Conservation (phyloP, 176 grass and related monocot genomes). For the Aegilops longissima region DNA sequence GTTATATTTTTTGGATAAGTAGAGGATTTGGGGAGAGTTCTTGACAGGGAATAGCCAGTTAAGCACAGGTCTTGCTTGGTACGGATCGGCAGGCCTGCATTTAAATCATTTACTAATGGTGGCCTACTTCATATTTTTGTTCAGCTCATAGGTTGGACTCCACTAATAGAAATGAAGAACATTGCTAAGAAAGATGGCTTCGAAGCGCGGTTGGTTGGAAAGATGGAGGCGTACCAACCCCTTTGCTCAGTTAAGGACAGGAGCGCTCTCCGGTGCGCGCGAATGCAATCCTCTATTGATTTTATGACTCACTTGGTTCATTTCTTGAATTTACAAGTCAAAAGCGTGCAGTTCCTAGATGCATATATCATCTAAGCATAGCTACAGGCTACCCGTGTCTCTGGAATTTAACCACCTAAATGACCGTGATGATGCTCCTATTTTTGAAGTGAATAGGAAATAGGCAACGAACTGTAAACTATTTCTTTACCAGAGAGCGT, state of each 20-base stretch:
- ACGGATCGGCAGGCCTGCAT: too few relatives aligned
- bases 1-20: background rate
- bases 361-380: background rate
- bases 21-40: background rate
- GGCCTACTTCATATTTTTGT: background rate
- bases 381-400: background rate
- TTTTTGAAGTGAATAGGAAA: background rate
- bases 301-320: background rate
- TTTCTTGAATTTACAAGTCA: background rate
- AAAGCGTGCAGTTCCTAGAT: background rate
- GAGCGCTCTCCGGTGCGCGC: constrained; percentile 50
- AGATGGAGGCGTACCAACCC: constrained; percentile 75
- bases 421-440: background rate
- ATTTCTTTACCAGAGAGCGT: background rate
- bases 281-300: background rate
- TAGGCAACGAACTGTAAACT: background rate
- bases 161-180: constrained; percentile 61
- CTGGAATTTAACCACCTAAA: background rate
- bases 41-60: background rate
- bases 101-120: background rate
- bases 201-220: constrained; percentile 50
- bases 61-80: background rate
- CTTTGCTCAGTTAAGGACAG: constrained; percentile 79
- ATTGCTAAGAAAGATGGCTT: constrained; percentile 49
- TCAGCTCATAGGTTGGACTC: constrained; percentile 84